Base-by-base conservation (phyloP, 169 alveolate genomes). In the Plasmodium coatneyi region DNA sequence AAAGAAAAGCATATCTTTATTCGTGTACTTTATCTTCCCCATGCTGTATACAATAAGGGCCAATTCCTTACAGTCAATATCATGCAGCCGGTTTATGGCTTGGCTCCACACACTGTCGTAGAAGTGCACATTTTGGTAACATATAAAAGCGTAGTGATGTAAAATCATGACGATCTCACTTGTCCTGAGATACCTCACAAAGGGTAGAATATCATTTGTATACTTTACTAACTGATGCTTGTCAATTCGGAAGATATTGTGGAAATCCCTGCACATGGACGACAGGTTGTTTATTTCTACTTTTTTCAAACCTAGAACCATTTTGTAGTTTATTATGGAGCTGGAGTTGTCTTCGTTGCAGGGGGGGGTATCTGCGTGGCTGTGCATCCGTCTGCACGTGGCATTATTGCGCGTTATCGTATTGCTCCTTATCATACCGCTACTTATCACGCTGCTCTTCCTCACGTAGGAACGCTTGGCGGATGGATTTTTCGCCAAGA, bases 161-260 rank as follows among this genome's bases (percentile, higher is more conserved):
- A 91, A 71, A 66, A 91, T 91, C 95, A 91, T 91, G 6, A 80
- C 95, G 19, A 91, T 91, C 54, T 91, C 95, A 71, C 95, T 91
- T 46, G 95, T 91, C 76, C 95, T 80, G 22, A 91, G 52, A 39
- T 66, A 91, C 39, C 54, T 91, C 12, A 91, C 54, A 91, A 80
- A 91, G 5, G 92, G 95, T 81, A 91, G 60, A 46, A 91, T 80
- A 54, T 91, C 95, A 91, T 91, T 34, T 52, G 95, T 54, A 76
- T 91, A 91, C 22, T 91, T 91, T 71, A 81, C 25, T 32, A 91
- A 81, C 16, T 71, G 80, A 22, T 91, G 82, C 56, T 91, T 91
- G 43, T 91, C 78, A 66, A 91, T 81, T 80, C 95, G 28, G 72
- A 91, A 91, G n/a, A 91, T 91, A 43, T 91, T 91, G 60, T 91